Conservation (phyloP, 2,329 filamentous ascomycete genomes). For the Fusarium sp. region DNA sequence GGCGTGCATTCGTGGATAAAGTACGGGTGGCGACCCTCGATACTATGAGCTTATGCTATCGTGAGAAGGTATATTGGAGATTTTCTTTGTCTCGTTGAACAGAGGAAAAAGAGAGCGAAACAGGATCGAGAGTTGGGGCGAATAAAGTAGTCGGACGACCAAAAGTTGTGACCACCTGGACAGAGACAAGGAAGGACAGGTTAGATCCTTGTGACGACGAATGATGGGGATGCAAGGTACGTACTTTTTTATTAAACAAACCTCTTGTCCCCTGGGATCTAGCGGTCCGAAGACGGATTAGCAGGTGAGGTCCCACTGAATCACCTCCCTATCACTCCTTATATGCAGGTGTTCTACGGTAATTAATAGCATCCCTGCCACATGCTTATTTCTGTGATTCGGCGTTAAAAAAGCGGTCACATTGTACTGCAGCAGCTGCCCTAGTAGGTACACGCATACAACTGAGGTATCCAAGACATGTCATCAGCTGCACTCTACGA, state of each 20-base stretch:
- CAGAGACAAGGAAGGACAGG: constrained; percentile 29
- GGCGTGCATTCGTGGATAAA: constrained; percentile 38
- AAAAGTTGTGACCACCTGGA: constrained; percentile 47
- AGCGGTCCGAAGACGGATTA: neutral
- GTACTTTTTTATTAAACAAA: constrained; percentile 13
- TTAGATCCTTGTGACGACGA: constrained; percentile 39
- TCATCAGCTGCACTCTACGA: neutral
- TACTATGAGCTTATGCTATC: constrained; percentile 11
- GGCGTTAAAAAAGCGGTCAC: constrained; percentile 29
- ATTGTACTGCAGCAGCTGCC: constrained; percentile 10
- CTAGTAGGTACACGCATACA: constrained; percentile 3
- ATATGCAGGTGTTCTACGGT: constrained; percentile 18
- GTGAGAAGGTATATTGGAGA: constrained; percentile 14
- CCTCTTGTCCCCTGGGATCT: neutral
- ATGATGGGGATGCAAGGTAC: constrained; percentile 34
- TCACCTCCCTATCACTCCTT: constrained; percentile 19
- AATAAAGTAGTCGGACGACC: constrained; percentile 39
- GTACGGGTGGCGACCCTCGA: constrained; percentile 31
- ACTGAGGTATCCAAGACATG: neutral
- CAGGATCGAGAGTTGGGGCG: constrained; percentile 35
- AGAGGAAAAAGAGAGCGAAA: neutral
- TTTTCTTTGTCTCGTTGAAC: neutral
- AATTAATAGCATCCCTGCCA: constrained; percentile 27
- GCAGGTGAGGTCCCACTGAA: constrained; percentile 24
- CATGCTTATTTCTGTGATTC: constrained; percentile 17